These are phyloP conservation scores for Mycena indigotica DNA, from an alignment of 768 basidiomycete genomes.

Conservation along the genomic window DNA sequence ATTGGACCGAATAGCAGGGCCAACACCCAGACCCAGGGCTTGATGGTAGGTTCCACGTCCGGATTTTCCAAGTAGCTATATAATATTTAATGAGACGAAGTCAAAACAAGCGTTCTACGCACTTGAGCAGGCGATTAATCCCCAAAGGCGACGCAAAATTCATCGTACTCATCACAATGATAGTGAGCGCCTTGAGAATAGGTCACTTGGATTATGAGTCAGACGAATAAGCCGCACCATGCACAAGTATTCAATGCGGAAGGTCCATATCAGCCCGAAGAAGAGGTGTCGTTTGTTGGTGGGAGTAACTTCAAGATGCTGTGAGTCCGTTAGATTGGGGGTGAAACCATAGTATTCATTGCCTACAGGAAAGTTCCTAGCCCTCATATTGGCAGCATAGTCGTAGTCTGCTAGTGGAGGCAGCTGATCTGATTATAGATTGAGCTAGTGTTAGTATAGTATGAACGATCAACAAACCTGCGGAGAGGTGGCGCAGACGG, in stretches of 20 bases:
- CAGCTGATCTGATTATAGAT: constrained; percentile 42
- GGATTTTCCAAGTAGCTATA: constrained; percentile 58
- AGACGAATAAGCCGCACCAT: constrained; percentile 20
- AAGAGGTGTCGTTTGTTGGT: constrained; percentile 31
- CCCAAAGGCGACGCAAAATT: constrained; percentile 43
- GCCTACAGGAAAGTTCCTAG: constrained; percentile 35
- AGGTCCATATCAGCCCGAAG: constrained; percentile 46
- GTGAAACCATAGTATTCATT: constrained; percentile 21
- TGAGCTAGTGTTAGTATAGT: neutral
- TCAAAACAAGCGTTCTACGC: constrained; percentile 9
- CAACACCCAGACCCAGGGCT: constrained; percentile 73
- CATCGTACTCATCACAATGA: constrained; percentile 31
- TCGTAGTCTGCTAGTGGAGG: constrained; percentile 70
- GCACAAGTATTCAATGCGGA: constrained; percentile 29
- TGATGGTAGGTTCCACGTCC: constrained; percentile 49
- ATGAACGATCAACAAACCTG: constrained; percentile 10
- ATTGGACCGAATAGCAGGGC: constrained; percentile 54
- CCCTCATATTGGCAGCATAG: constrained; percentile 26
- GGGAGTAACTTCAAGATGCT: constrained; percentile 16
- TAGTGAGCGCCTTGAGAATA: constrained; percentile 17
- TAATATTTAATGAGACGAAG: neutral
- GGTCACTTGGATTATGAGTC: neutral
- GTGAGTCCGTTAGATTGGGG: too few species aligned
- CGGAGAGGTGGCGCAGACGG: constrained; percentile 44
- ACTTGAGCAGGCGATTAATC: constrained; percentile 47